phyloP scores from a whole-genome alignment of 1,284 basidiomycete genomes.

The Hortiboletus rubellus region DNA sequence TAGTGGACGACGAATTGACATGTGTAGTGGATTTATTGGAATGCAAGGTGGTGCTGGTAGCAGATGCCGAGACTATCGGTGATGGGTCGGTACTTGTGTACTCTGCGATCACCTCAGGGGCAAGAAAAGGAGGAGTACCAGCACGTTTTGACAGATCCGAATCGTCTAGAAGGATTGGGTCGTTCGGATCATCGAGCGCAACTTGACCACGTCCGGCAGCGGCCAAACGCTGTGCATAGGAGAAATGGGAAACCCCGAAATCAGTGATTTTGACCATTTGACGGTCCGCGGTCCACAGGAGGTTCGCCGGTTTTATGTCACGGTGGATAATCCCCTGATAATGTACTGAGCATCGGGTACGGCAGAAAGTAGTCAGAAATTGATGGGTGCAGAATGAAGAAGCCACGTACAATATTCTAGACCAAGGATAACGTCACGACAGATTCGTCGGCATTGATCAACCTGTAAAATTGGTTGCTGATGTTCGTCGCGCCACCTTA shows the following conservation, averaged over 20 bases:
- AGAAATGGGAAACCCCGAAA: conserved; percentile 97
- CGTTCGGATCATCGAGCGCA: conserved; percentile 44
- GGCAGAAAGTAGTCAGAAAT: conserved; percentile 6
- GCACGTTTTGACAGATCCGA: conserved; percentile 91
- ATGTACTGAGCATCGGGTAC: conserved; percentile 62
- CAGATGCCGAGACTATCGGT: conserved; percentile 33
- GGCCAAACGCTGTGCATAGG: conserved; percentile 76
- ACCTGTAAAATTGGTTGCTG: conserved; percentile 78
- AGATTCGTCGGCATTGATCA: conserved; percentile 81
- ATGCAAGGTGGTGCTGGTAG: conserved; percentile 34
- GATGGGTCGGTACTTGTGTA: conserved; percentile 37
- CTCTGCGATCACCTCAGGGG: conserved; percentile 89
- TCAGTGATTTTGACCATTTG: conserved; percentile 94
- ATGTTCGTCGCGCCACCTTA: conserved; percentile 77
- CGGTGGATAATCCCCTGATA: conserved; percentile 98
- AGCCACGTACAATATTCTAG: conserved; percentile 82
- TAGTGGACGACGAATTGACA: conserved; percentile 35
- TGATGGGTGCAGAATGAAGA: conserved; percentile 4
- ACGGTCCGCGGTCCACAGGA: conserved; percentile 85
- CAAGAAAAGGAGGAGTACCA: conserved; percentile 96
- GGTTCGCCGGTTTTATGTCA: conserved; percentile 98
- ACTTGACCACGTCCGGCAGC: conserved; percentile 46
- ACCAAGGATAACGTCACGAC: conserved; percentile 91
- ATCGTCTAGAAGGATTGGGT: conserved; percentile 77
- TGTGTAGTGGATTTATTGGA: conserved; percentile 28